These are phyloP conservation scores for Echeveria elegans DNA, from an alignment of 164 flowering plant genomes.

Conservation along the genomic window DNA sequence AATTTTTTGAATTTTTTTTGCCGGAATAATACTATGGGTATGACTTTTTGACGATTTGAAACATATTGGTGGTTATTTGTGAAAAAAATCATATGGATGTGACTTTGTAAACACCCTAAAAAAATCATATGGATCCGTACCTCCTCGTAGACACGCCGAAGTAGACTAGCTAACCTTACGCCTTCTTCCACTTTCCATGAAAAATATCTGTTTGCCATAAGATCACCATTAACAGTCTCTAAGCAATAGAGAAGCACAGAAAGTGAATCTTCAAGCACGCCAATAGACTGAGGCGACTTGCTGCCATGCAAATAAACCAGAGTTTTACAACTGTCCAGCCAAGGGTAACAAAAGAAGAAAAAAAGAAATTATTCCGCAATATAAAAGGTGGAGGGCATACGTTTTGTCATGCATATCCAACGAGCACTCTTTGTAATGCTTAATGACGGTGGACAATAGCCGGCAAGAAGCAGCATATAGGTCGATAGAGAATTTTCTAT, in stretches of 20 bases:
- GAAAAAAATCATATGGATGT: too few relatives aligned
- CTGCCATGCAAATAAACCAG: conserved; percentile 24
- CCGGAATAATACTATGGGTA: too few relatives aligned
- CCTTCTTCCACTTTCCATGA: conserved; percentile 54
- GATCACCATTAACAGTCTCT: conserved; percentile 42
- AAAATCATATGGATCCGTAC: too few relatives aligned
- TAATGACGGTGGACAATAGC: conserved; percentile 51
- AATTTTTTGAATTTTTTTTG: too few relatives aligned
- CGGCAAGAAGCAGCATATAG: conserved; percentile 77
- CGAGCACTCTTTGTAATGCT: conserved; percentile 56
- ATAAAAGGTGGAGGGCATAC: conserved; percentile 20
- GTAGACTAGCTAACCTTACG: conserved; percentile 59
- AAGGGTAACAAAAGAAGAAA: neutral
- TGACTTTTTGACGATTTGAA: too few relatives aligned
- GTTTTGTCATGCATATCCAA: conserved; percentile 51
- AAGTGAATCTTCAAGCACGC: conserved; percentile 61
- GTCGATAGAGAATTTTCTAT: conserved; percentile 42
- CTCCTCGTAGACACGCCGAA: conserved; percentile 93
- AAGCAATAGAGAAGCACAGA: conserved; percentile 56
- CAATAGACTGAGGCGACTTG: conserved; percentile 41
- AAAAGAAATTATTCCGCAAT: neutral
- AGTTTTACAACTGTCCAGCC: neutral
- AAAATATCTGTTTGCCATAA: conserved; percentile 23
- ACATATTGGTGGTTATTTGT: too few relatives aligned
- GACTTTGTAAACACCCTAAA: too few relatives aligned